A percentile compares a stretch with the other conserved stretches of the same genome.
Evolutionary conservation across 768 basidiomycete species (phyloP).

Genomic region (Russula emetica): DNA sequence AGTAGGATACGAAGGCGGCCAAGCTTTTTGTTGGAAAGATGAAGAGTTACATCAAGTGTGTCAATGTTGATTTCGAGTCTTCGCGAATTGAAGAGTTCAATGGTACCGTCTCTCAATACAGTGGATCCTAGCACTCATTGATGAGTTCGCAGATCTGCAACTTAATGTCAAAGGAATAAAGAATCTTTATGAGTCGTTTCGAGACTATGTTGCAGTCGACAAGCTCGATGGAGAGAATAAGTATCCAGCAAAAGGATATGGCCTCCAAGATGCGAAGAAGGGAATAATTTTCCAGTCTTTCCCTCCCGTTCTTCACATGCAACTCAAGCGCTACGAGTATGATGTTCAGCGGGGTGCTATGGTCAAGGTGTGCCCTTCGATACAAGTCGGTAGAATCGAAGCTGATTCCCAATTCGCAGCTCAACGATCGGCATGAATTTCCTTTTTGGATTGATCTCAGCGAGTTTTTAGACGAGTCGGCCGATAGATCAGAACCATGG

Average conservation of each 20-base stretch:
- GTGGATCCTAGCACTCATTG: background rate
- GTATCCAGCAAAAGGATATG: slow-evolving; percentile 94
- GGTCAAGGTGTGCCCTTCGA: slow-evolving; percentile 68
- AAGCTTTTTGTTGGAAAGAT: slow-evolving; percentile 96
- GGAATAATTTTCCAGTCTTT: slow-evolving; percentile 98
- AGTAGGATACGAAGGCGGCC: slow-evolving; percentile 86
- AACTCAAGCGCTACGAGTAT: slow-evolving; percentile 98
- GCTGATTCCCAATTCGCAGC: slow-evolving; percentile 40
- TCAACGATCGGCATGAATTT: slow-evolving; percentile 99
- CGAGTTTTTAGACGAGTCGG: slow-evolving; percentile 83
- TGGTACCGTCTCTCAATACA: slow-evolving; percentile 44
- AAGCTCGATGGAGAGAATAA: slow-evolving; percentile 99
- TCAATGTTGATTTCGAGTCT: slow-evolving; percentile 95
- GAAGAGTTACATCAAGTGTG: slow-evolving; percentile 99
- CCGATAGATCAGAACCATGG: slow-evolving; percentile 83
- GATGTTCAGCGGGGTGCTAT: slow-evolving; percentile 98
- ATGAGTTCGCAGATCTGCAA: slow-evolving; percentile 71
- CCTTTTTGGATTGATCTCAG: slow-evolving; percentile 95
- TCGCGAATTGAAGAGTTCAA: slow-evolving; percentile 95
- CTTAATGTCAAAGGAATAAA: slow-evolving; percentile 99
- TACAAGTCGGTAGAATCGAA: slow-evolving; percentile 4
- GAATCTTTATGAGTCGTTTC: slow-evolving; percentile 94
- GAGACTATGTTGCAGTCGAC: slow-evolving; percentile 94
- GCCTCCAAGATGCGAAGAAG: slow-evolving; percentile 99
- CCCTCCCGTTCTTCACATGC: slow-evolving; percentile 97